Evolutionary conservation across 192 early-diverging fungal species (phyloP).

Genomic region (Diversispora eburnea): DNA sequence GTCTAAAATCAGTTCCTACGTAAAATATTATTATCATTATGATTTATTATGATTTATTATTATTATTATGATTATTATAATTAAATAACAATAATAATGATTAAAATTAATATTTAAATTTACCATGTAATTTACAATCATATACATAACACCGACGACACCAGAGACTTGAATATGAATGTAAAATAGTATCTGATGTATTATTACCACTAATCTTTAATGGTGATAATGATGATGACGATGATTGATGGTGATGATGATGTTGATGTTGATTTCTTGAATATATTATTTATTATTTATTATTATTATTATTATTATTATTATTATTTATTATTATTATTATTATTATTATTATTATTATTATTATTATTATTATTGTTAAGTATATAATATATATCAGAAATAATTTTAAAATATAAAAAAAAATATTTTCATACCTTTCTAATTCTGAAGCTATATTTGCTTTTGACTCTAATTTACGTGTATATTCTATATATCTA

Average conservation of each 20-base stretch:
- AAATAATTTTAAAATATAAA: no score
- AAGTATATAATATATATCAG: no score
- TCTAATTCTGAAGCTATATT: no score
- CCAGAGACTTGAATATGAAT: slow-evolving; percentile 25
- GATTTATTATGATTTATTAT: background rate
- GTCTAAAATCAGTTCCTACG: slow-evolving; percentile 17
- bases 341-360: no score
- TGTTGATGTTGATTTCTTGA: no score
- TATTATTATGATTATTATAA: background rate
- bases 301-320: no score
- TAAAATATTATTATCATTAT: background rate
- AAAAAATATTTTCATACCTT: no score
- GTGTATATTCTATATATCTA: background rate
- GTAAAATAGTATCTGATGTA: background rate
- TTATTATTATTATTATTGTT: no score
- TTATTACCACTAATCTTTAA: background rate
- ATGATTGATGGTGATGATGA: no score
- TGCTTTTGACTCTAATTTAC: background rate
- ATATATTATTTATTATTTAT: no score
- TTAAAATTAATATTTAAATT: background rate
- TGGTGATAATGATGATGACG: background rate
- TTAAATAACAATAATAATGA: background rate
- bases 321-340: no score
- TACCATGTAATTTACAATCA: slow-evolving; percentile 28
- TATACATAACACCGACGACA: slow-evolving; percentile 27